Conservation (phyloP, 129 eudicot genomes). For the Oenanthe sinensis region DNA sequence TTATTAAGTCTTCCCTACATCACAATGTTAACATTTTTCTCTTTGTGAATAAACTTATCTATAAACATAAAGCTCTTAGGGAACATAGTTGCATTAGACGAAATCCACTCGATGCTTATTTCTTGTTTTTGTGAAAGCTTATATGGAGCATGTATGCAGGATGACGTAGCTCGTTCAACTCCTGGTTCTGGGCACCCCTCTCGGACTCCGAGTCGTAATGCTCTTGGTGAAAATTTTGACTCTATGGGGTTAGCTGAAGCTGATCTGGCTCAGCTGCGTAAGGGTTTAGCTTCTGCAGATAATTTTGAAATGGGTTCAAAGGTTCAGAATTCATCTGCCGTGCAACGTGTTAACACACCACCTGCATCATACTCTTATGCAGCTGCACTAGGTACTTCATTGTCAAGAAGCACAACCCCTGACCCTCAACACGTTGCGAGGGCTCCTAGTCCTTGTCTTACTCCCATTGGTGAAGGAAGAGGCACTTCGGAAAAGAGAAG, state of each 20-base stretch:
- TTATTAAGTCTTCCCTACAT: not conserved
- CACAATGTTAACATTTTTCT: not conserved
- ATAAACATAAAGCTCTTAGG: not conserved
- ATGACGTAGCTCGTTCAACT: not conserved
- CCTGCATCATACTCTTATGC: conserved; percentile 2
- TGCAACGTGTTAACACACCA: conserved; percentile 1
- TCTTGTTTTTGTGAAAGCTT: not conserved
- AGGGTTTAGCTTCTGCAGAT: not conserved
- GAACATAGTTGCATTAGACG: not conserved
- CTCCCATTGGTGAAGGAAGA: conserved; percentile 7
- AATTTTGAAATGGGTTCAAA: not conserved
- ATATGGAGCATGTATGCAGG: conserved; percentile 1
- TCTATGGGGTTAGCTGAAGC: not conserved
- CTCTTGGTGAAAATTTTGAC: not conserved
- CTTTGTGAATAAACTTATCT: not conserved
- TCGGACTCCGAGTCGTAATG: not conserved
- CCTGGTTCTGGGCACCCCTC: conserved; percentile 5
- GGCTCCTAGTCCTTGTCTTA: conserved; percentile 1
- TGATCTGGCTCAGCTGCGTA: not conserved
- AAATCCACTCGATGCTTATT: not conserved
- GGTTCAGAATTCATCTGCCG: not conserved
- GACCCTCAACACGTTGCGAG: conserved; percentile 3
- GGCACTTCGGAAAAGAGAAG: not conserved
- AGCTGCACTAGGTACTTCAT: conserved; percentile 5
- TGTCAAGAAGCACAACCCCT: not conserved